Conservation (phyloP, 2,329 filamentous ascomycete genomes). For the Neurospora sp. region DNA sequence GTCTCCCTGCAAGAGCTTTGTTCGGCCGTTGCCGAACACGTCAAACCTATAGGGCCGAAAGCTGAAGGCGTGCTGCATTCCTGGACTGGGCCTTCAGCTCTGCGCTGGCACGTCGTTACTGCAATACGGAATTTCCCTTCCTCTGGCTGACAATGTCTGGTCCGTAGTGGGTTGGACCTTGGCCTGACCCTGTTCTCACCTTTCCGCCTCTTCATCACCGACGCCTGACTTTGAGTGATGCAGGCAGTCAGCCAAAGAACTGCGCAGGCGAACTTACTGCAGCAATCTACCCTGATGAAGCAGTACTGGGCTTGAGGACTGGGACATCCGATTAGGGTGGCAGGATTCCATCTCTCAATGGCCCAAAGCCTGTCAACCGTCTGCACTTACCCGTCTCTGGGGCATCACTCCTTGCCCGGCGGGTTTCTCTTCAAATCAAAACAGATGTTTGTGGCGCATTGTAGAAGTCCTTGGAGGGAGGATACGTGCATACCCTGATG, state of each 20-base stretch:
- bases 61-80: slow-evolving; percentile 10
- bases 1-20: slow-evolving; percentile 15
- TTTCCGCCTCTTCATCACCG: background rate
- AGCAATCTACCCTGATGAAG: background rate
- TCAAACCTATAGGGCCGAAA: slow-evolving; percentile 22
- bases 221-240: background rate
- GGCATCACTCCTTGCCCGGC: slow-evolving; percentile 22
- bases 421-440: slow-evolving; percentile 31
- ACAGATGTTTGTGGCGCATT: slow-evolving; percentile 36
- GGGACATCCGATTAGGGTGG: slow-evolving; percentile 22
- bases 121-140: slow-evolving; percentile 2
- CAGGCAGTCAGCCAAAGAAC: slow-evolving; percentile 16
- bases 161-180: background rate
- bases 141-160: slow-evolving; percentile 5
- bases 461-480: slow-evolving; percentile 34
- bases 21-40: slow-evolving; percentile 21
- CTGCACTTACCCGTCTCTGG: slow-evolving; percentile 32
- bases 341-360: slow-evolving; percentile 22
- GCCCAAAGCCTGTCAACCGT: slow-evolving; percentile 23
- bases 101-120: slow-evolving; percentile 4
- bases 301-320: slow-evolving; percentile 7
- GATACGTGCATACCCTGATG: slow-evolving; percentile 37
- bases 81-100: slow-evolving; percentile 6
- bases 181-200: slow-evolving; percentile 1
- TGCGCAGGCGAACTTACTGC: slow-evolving; percentile 6